Conservation (phyloP, 352 stramenopile species). For the Blastocystis hominis region DNA sequence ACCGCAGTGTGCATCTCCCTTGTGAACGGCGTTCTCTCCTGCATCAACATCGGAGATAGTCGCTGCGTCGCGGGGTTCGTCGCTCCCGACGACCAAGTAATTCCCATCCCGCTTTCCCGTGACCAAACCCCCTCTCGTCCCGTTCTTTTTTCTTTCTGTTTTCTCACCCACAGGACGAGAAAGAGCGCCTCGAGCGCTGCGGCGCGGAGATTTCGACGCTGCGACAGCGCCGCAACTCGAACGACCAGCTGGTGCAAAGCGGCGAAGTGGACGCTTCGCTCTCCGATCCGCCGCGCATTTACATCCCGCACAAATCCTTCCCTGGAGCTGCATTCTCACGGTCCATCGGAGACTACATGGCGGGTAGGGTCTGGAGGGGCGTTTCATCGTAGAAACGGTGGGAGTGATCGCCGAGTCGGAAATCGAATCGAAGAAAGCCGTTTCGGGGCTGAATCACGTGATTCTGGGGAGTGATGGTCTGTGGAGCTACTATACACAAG, state of each 20-base stretch:
- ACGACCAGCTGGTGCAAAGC: neutral
- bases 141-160: neutral
- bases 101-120: neutral
- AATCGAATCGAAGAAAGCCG: neutral
- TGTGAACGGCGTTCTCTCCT: neutral
- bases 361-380: neutral
- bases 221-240: neutral
- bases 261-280: neutral
- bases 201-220: constrained; percentile 18
- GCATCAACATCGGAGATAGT: constrained; percentile 21
- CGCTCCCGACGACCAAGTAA: neutral
- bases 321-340: constrained; percentile 28
- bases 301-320: neutral
- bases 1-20: constrained; percentile 19
- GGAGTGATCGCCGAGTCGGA: constrained; percentile 6
- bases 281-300: constrained; percentile 31
- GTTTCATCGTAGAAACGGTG: neutral
- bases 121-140: constrained; percentile 14
- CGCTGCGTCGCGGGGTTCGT: constrained; percentile 5
- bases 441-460: neutral
- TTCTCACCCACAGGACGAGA: neutral
- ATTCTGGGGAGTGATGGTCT: constrained; percentile 21
- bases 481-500: constrained; percentile 24
- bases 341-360: constrained; percentile 7
- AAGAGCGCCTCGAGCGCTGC: neutral